Evolutionary conservation across 345 rosid species (phyloP).

Genomic region (Salix purpurea): DNA sequence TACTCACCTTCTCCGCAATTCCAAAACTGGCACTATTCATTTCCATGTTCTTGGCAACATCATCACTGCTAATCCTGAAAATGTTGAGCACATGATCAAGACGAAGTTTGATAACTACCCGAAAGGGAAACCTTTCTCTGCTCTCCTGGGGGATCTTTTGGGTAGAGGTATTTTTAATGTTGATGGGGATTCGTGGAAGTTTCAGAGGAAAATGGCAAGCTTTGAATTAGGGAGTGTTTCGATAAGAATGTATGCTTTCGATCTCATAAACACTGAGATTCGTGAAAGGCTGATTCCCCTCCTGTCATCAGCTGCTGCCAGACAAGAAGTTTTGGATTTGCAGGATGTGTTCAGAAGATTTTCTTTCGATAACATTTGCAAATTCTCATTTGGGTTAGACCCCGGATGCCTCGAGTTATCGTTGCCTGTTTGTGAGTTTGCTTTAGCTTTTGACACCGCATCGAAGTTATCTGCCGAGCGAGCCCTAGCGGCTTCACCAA

Average conservation of each 20-base stretch:
- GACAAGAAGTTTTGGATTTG: constrained; percentile 33
- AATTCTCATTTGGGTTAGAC: constrained; percentile 62
- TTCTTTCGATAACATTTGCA: constrained; percentile 64
- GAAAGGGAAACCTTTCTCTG: constrained; percentile 46
- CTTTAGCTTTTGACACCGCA: constrained; percentile 53
- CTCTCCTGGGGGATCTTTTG: constrained; percentile 41
- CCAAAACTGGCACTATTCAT: constrained; percentile 36
- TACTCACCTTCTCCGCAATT: constrained; percentile 36
- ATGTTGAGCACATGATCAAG: constrained; percentile 45
- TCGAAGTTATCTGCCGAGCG: constrained; percentile 46
- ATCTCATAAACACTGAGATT: constrained; percentile 36
- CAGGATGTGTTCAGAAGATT: constrained; percentile 60
- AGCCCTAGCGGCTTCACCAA: constrained; percentile 40
- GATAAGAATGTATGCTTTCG: constrained; percentile 33
- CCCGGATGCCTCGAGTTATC: constrained; percentile 51
- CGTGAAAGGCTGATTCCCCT: constrained; percentile 40
- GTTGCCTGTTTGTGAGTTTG: constrained; percentile 38
- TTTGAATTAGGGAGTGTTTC: constrained; percentile 47
- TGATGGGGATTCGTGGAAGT: constrained; percentile 52
- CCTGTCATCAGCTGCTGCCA: constrained; percentile 15
- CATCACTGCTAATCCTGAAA: constrained; percentile 39
- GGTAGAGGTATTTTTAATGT: constrained; percentile 64
- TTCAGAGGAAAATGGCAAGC: constrained; percentile 55
- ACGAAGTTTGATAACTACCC: constrained; percentile 43
- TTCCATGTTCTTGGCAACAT: constrained; percentile 35